Percentiles rank a stretch among this genome's conserved stretches.
Evolutionary conservation across 2,329 filamentous ascomycete genomes (phyloP).

Genomic region (Talaromyces funiculosus): DNA sequence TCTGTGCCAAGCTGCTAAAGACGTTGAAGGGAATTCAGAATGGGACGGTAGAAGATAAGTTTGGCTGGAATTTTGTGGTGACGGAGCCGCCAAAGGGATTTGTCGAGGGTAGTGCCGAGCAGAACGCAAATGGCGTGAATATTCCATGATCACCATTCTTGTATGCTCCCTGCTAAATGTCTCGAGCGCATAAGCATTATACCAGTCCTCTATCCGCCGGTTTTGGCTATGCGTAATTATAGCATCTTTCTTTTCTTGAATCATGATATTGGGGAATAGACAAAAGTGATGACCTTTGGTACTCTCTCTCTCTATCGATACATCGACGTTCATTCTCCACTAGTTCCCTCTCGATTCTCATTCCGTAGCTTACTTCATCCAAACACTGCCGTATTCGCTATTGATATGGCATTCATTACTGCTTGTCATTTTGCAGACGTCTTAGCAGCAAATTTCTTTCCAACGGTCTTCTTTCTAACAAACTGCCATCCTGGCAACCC

Average conservation of each 20-base stretch:
- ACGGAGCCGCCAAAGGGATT: constrained; percentile 29
- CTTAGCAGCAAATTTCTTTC: no score
- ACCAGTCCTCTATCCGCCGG: not conserved
- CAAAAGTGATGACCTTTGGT: not conserved
- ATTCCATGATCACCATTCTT: constrained; percentile 20
- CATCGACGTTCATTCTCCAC: not conserved
- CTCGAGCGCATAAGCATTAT: not conserved
- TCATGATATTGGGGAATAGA: not conserved
- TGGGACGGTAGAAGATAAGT: constrained; percentile 69
- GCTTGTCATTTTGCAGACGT: not conserved
- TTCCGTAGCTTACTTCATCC: not conserved
- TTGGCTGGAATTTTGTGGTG: constrained; percentile 61
- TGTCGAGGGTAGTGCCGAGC: constrained; percentile 13
- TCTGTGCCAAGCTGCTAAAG: constrained; percentile 65
- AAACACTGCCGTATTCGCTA: not conserved
- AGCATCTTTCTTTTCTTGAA: not conserved
- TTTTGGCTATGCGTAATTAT: not conserved
- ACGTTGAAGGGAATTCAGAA: constrained; percentile 81
- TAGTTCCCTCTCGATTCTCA: not conserved
- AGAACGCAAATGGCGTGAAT: constrained; percentile 20
- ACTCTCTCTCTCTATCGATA: no score
- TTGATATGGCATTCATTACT: not conserved
- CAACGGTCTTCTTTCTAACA: not conserved
- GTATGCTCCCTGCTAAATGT: not conserved
- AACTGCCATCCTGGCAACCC: not conserved